phyloP scores from a whole-genome alignment of 129 eudicot genomes.

The Centella asiatica region DNA sequence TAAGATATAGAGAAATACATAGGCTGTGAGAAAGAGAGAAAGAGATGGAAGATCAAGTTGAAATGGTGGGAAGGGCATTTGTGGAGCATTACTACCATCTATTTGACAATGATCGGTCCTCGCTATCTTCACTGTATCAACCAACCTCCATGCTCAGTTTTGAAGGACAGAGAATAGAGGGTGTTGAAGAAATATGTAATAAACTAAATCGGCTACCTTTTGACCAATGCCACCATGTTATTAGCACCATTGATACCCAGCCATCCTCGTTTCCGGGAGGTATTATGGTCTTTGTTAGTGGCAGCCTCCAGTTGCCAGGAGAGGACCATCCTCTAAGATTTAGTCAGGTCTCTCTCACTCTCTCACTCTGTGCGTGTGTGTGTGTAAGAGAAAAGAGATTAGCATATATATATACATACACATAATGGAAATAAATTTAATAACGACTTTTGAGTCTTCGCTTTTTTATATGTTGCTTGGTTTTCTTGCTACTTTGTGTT shows the following conservation, averaged over 20 bases:
- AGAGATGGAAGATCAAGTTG: slow-evolving; percentile 62
- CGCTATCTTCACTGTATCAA: slow-evolving; percentile 60
- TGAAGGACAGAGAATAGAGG: slow-evolving; percentile 65
- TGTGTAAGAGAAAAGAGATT: neutral
- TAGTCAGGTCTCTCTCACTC: slow-evolving; percentile 54
- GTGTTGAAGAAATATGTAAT: slow-evolving; percentile 39
- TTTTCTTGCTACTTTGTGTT: too few relatives aligned
- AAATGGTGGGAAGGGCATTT: slow-evolving; percentile 76
- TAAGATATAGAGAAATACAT: neutral
- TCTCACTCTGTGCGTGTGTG: neutral
- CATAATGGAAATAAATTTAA: neutral
- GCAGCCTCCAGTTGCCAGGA: slow-evolving; percentile 59
- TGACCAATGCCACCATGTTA: slow-evolving; percentile 59
- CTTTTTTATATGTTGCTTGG: too few relatives aligned
- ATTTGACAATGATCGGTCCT: slow-evolving; percentile 54
- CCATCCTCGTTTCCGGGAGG: slow-evolving; percentile 62
- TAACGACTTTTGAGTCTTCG: too few relatives aligned
- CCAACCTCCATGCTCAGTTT: slow-evolving; percentile 65
- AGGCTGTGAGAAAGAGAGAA: slow-evolving; percentile 4
- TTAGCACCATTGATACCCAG: slow-evolving; percentile 77
- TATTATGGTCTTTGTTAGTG: slow-evolving; percentile 74
- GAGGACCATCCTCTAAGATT: slow-evolving; percentile 68
- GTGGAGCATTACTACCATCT: slow-evolving; percentile 77
- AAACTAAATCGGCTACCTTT: slow-evolving; percentile 57
- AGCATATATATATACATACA: neutral